Evolutionary conservation across 2,329 filamentous ascomycete genomes (phyloP).

Genomic region (Zymoseptoria pseudotritici): DNA sequence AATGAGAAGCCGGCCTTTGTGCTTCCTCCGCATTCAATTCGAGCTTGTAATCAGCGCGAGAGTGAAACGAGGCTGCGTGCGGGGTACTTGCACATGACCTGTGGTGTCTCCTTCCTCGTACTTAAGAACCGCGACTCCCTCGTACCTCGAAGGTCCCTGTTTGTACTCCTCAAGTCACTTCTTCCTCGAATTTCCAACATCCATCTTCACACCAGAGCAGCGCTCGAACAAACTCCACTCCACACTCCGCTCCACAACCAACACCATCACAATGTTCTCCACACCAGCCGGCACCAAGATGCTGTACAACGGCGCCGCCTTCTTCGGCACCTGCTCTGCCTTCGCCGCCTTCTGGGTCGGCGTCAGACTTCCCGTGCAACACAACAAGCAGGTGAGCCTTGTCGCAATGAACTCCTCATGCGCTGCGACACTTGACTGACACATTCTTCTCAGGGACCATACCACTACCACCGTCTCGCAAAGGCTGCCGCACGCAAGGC

Average conservation of each 20-base stretch:
- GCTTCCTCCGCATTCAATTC: background rate
- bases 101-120: background rate
- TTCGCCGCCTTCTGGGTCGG: conserved; percentile 26
- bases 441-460: conserved; percentile 16
- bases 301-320: conserved; percentile 25
- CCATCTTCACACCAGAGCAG: background rate
- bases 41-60: background rate
- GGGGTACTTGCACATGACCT: background rate
- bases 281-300: conserved; percentile 13
- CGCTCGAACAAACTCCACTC: background rate
- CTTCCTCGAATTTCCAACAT: background rate
- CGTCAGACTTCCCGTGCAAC: conserved; percentile 24
- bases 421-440: background rate
- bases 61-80: background rate
- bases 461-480: conserved; percentile 26
- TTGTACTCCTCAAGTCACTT: background rate
- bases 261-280: conserved; percentile 22
- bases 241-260: background rate
- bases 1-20: background rate
- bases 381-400: conserved; percentile 14
- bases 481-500: conserved; percentile 19
- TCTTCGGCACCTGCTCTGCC: conserved; percentile 26
- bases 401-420: background rate
- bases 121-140: background rate
- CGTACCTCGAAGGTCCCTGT: background rate